Base-by-base conservation (phyloP, 768 basidiomycete species). In the Gloeopeniophorella convolvens region DNA sequence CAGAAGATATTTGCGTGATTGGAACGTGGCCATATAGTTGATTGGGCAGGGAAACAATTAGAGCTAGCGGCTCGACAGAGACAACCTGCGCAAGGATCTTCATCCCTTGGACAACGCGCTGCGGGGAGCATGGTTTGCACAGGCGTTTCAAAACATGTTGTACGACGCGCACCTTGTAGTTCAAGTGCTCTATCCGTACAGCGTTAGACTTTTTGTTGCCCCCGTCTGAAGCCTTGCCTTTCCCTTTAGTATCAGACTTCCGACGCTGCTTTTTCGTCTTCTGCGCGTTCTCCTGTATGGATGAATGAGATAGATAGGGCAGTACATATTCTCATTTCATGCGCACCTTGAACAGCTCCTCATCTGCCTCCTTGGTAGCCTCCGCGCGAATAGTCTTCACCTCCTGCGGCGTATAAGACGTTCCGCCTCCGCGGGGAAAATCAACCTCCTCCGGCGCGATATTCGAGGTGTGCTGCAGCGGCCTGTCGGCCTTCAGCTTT, bases 401-500 rank as follows among this genome's bases (percentile, higher is more conserved):
- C 66, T 99, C 94, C 6, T 90, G 69, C 27, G 92, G 85, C 16
- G 94, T 96, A 59, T 95, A 77, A 27, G 72, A 77, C 1, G 91
- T 88, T 45, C 95, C 95, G 23, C 95, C 95, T 23, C 95, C 96
- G 59, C 95, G 82, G 50, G 94, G 94, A 68, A 98, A 99, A 66
- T 94, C 91, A 42, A 90, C 77, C 61, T 94, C 92, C 32, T 91
- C 82, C 9, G 73, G 54, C 30, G 71, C 66, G 49, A 73, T 60
- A 56, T 63, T 68, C n/a, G 74, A 71, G 24, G 64, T 57, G 9
- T 66, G 57, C 42, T 68, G 63, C 3, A 65, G 55, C 9, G 68
- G 50, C 16, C 68, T 65, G 16, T 60, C 56, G 55, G 59, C 36
- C 43, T 45, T 42, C 9, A 46, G 30, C 55, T 58, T 65, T 44